Evolutionary conservation across 495 filamentous ascomycete species (phyloP).

Genomic region (Penicillium goetzii): DNA sequence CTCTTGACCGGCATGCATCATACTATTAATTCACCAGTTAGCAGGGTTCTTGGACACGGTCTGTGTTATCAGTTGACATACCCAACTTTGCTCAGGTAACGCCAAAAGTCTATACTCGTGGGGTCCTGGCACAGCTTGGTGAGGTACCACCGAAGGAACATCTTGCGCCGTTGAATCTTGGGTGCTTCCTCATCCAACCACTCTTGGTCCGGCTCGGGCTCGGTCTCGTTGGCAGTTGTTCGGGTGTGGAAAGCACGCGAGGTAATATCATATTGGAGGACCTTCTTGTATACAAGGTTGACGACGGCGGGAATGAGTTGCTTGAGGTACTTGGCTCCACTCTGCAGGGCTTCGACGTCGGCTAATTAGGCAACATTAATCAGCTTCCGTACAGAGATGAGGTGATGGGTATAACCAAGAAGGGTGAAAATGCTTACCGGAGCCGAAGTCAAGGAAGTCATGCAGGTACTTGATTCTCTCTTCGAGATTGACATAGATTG

Average conservation of each 20-base stretch:
- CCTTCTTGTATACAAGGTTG: slow-evolving; percentile 78
- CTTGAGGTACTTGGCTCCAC: slow-evolving; percentile 73
- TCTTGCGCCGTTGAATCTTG: slow-evolving; percentile 74
- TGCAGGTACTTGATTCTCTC: slow-evolving; percentile 71
- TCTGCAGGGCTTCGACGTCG: slow-evolving; percentile 67
- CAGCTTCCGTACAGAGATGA: not conserved
- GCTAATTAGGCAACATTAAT: slow-evolving; percentile 39
- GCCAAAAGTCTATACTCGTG: slow-evolving; percentile 73
- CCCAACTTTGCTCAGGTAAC: slow-evolving; percentile 79
- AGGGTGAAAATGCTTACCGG: slow-evolving; percentile 50
- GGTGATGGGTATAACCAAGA: too few relatives aligned
- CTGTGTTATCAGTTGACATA: slow-evolving; percentile 24
- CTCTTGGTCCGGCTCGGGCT: slow-evolving; percentile 59
- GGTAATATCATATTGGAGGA: slow-evolving; percentile 75
- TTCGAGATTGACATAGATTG: slow-evolving; percentile 68
- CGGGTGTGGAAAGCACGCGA: slow-evolving; percentile 69
- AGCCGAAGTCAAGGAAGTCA: slow-evolving; percentile 71
- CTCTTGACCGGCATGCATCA: slow-evolving; percentile 72
- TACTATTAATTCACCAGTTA: slow-evolving; percentile 38
- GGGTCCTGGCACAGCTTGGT: slow-evolving; percentile 72
- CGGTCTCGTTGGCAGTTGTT: slow-evolving; percentile 62
- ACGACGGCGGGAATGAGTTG: slow-evolving; percentile 66
- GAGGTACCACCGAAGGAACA: slow-evolving; percentile 73
- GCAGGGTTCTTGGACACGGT: not conserved
- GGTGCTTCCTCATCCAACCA: slow-evolving; percentile 64